Percentiles rank a stretch among this genome's conserved stretches.
Conservation (phyloP, 768 basidiomycete genomes). For the Lactarius hatsudake region DNA sequence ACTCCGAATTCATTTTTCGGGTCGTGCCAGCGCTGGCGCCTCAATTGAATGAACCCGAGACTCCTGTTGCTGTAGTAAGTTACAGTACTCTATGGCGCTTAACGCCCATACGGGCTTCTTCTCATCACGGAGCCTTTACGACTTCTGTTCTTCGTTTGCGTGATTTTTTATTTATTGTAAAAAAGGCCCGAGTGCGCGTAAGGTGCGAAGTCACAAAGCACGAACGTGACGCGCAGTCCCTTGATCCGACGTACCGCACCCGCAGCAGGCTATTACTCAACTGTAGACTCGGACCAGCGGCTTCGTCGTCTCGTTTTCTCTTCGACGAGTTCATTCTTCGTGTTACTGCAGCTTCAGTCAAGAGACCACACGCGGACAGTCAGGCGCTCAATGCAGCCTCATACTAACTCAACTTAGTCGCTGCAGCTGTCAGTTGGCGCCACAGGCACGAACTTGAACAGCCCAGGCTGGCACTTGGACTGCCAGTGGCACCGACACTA, state of each 20-base stretch:
- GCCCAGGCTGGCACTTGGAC: too few species aligned
- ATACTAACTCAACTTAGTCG: too few species aligned
- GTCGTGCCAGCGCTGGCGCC: neutral
- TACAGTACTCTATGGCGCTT: too few species aligned
- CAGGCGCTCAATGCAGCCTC: neutral
- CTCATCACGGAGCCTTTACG: neutral
- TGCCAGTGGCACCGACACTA: too few species aligned
- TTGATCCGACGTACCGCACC: neutral
- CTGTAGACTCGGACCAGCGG: neutral
- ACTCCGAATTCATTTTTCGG: neutral
- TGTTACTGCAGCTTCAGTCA: neutral
- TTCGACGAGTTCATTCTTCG: neutral
- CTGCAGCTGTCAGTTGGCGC: neutral
- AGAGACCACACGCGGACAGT: neutral
- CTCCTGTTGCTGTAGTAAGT: neutral
- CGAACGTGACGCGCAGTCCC: neutral
- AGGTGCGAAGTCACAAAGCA: neutral
- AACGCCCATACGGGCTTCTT: neutral
- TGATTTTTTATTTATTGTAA: neutral
- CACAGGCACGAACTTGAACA: neutral
- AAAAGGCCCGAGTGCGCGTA: neutral
- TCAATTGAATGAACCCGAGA: neutral
- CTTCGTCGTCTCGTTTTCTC: neutral
- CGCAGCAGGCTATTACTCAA: neutral
- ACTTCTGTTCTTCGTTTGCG: neutral